Base-by-base conservation (phyloP, 805 yeast genomes). In the Candida multigemmis region DNA sequence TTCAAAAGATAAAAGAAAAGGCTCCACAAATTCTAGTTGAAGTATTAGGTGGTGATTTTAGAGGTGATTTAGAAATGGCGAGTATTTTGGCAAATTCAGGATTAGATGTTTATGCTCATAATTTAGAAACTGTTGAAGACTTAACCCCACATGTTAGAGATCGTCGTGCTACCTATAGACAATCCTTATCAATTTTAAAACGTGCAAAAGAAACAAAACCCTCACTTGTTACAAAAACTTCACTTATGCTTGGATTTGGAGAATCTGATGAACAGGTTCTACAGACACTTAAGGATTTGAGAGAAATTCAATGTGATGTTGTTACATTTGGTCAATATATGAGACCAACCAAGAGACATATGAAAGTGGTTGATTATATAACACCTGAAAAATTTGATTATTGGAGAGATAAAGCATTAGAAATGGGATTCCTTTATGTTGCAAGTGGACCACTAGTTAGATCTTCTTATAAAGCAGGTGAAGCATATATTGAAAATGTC, bases 271-370 rank as follows among this genome's bases (percentile, higher is more conserved):
- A 78, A 28, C 96, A 91, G 56, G 53, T 91, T 8, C 50, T 76
- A 48, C 77, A 74, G 38, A 77, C 96, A 1, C 51, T 91, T 44
- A 65, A 54, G 35, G 94, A 84, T 49, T 62, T 93, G 40, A 71
- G 97, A 36, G 74, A 59, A 12, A 70, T 78, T 23, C 60, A 68
- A 6, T 91, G 94, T 52, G 97, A 91, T 47, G 94, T 91, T 26
- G 96, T 91, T 11, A 91, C 99, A 0, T 91, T 91, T 56, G 99
- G 99, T 19, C 99, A 91, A 58, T 91, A 91, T 55, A 91, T 91
- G 96, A 72, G 98, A 51, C 99, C 99, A 23, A 91, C 99, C 2
- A 91, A 83, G 57, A 77, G 98, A 48, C 99, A 91, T 54, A 86
- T 91, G 93, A 87, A 87, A 60, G 99, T 91, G 22, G 96, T 84